A percentile compares a stretch with the other conserved stretches of the same genome.
phyloP scores from a whole-genome alignment of 495 filamentous ascomycete genomes.

The Aspergillus nanangensis region DNA sequence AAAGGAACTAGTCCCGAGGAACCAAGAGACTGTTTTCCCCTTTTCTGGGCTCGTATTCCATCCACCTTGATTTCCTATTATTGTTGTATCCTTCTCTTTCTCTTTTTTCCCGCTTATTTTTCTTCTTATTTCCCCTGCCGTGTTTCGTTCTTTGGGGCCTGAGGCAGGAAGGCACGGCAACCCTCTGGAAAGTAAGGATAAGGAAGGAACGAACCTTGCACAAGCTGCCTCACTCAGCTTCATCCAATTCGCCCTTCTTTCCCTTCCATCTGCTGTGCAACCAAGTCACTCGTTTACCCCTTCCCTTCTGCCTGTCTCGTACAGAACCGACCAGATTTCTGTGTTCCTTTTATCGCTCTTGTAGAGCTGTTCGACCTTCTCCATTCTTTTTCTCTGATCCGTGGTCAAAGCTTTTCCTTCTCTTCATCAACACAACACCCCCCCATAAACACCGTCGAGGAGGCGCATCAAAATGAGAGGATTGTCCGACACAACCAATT shows the following conservation, averaged over 20 bases:
- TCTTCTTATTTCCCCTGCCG: background rate
- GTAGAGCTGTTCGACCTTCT: slow-evolving; percentile 12
- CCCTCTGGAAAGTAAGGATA: background rate
- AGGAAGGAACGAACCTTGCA: background rate
- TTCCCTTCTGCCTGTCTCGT: slow-evolving; percentile 3
- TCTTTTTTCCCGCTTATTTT: background rate
- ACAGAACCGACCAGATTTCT: too few relatives aligned
- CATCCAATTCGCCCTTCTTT: slow-evolving; percentile 3
- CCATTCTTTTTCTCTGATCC: slow-evolving; percentile 13
- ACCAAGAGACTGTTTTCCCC: too few relatives aligned
- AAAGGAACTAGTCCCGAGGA: too few relatives aligned
- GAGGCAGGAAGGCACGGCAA: background rate
- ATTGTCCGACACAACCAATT: slow-evolving; percentile 1
- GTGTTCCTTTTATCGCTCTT: slow-evolving; percentile 1
- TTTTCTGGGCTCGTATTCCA: too few relatives aligned
- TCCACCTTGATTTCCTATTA: too few relatives aligned
- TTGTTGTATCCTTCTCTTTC: slow-evolving; percentile 1
- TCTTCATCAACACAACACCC: background rate
- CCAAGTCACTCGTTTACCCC: slow-evolving; percentile 33
- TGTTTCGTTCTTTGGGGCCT: background rate
- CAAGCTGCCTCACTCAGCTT: background rate
- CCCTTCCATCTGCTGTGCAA: slow-evolving; percentile 8
- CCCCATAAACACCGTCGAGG: background rate
- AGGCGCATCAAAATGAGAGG: slow-evolving; percentile 13
- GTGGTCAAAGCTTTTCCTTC: too few relatives aligned